Base-by-base conservation (phyloP, 2,329 filamentous ascomycete species). In the Aspergillus clavatus region DNA sequence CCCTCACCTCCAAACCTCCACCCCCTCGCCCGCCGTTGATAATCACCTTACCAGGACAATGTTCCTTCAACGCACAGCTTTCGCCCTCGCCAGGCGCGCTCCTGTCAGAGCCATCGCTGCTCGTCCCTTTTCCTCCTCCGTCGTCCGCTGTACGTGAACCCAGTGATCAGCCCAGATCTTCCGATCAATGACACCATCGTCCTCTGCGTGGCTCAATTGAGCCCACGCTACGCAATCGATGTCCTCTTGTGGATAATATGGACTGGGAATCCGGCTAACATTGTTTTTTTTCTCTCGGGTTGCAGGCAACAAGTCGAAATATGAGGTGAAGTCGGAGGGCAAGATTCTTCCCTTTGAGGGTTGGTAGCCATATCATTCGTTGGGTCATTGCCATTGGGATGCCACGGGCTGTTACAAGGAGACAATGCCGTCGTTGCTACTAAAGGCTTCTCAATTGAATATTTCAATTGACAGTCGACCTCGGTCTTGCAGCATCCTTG, bases 51-150 rank as follows among this genome's bases (percentile, higher is more conserved):
- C 51, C 49, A 54, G 60, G 61, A 65, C 60, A 63, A 75, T 73
- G 72, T 74, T 72, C 66, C 66, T 68, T 55, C 69, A 69, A 63
- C 72, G 70, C 59, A 68, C 69, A 57, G 70, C 66, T 56, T 68
- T 69, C 61, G 63, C 67, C 58, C 63, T 73, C 52, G 72, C 68
- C 44, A 66, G 69, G 66, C 72, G 70, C 59, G 63, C 69, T 51
- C 71, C 70, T 44, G 56, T 66, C 55, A 60, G 68, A 57, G 63
- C 68, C 51, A 47, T 72, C 53, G 63, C 68, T 54, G 60, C 61
- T 50, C 71, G 72, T 60, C 64, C 70, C 8, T 74, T 74, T 60
- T 68, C 71, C 45, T 68, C 70, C 40, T 68, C 70, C 46, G 54
- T 72, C 53, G 55, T 65, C 57, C 71, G 70, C 60, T 61, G 72